Evolutionary conservation across 805 yeast genomes (phyloP).

Genomic region (Myxozyma kluyveri): DNA sequence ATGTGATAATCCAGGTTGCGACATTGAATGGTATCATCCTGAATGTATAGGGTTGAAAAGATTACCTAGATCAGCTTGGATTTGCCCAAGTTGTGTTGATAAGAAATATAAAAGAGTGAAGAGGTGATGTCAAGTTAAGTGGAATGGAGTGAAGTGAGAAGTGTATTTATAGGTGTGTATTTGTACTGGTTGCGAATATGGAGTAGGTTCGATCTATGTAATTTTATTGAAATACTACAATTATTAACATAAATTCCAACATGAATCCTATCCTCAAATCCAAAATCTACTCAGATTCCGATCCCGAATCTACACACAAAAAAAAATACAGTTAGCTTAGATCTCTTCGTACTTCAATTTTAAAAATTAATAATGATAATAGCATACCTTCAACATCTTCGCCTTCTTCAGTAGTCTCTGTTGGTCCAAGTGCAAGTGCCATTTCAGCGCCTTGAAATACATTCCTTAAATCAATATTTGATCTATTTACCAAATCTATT

Average conservation of each 20-base stretch:
- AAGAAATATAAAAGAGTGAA: slow-evolving; percentile 2
- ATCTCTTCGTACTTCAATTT: not conserved
- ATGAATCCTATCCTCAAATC: no score
- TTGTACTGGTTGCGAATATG: not conserved
- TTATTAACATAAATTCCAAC: no score
- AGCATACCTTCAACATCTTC: slow-evolving; percentile 24
- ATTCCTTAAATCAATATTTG: slow-evolving; percentile 56
- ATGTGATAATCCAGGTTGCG: slow-evolving; percentile 78
- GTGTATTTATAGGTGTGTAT: not conserved
- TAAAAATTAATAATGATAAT: not conserved
- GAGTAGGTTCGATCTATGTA: not conserved
- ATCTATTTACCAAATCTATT: slow-evolving; percentile 59
- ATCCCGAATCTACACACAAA: slow-evolving; percentile 25
- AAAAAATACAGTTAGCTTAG: not conserved
- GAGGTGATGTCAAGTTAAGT: not conserved
- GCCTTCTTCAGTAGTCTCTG: slow-evolving; percentile 13
- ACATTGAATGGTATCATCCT: slow-evolving; percentile 92
- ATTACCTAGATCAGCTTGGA: slow-evolving; percentile 85
- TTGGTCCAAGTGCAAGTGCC: slow-evolving; percentile 44
- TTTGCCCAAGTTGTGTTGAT: slow-evolving; percentile 60
- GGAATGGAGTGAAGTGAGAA: not conserved
- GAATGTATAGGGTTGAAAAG: slow-evolving; percentile 86
- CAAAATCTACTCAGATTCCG: slow-evolving; percentile 28
- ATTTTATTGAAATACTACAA: no score
- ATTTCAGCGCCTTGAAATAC: slow-evolving; percentile 79